A percentile compares a stretch with the other conserved stretches of the same genome.
These are phyloP conservation scores for Podospora appendiculata DNA, from an alignment of 495 filamentous ascomycete genomes.

Conservation along the genomic window DNA sequence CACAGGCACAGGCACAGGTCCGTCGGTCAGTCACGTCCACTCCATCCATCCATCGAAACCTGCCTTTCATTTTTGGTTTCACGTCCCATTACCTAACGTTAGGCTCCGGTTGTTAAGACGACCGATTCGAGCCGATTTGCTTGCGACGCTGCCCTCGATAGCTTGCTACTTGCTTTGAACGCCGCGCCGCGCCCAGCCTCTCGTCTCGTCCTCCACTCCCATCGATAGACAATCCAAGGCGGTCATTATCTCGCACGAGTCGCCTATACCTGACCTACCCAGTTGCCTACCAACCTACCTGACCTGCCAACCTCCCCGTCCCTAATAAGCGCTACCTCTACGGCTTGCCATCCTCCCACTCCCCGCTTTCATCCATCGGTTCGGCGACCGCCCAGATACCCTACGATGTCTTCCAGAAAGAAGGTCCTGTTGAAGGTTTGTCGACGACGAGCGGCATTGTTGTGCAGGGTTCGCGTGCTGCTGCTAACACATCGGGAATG, in stretches of 20 bases:
- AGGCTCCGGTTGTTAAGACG: neutral
- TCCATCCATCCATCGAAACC: too few species aligned
- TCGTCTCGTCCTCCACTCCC: too few species aligned
- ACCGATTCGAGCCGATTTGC: neutral
- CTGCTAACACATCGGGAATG: slow-evolving; percentile 1
- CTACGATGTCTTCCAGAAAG: slow-evolving; percentile 80
- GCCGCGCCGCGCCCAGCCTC: neutral
- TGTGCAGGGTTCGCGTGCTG: neutral
- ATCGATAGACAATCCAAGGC: too few species aligned
- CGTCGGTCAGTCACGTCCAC: too few species aligned
- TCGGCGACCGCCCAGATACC: neutral
- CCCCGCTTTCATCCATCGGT: neutral
- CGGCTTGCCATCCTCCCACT: slow-evolving; percentile 7
- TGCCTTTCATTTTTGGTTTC: neutral
- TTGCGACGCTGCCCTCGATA: neutral
- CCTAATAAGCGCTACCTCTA: neutral
- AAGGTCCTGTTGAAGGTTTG: slow-evolving; percentile 93
- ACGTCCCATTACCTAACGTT: neutral
- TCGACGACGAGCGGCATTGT: too few species aligned
- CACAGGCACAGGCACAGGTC: too few species aligned
- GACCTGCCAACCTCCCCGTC: too few species aligned
- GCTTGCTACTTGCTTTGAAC: neutral
- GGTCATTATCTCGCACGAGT: too few species aligned
- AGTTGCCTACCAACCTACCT: too few species aligned
- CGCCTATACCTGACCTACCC: too few species aligned